Evolutionary conservation across 768 basidiomycete genomes (phyloP).

Genomic region (Gloeopeniophorella convolvens): DNA sequence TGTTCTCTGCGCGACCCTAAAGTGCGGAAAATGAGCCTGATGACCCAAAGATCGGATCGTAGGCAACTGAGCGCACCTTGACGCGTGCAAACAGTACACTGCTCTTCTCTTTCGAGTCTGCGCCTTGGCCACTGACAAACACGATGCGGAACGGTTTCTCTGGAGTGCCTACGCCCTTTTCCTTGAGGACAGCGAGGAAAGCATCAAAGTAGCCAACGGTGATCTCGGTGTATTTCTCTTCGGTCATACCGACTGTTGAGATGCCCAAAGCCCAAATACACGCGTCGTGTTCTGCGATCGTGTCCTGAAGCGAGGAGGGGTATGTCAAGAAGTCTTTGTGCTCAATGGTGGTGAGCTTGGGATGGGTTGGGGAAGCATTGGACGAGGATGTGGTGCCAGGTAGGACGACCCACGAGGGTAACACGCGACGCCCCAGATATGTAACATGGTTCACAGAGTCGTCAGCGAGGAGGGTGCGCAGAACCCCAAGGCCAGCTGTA

Average conservation of each 20-base stretch:
- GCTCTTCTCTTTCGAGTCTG: constrained; percentile 24
- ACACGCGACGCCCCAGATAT: constrained; percentile 24
- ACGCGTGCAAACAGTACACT: constrained; percentile 21
- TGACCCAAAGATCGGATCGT: too few species aligned
- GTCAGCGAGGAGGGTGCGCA: constrained; percentile 21
- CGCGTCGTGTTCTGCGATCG: constrained; percentile 23
- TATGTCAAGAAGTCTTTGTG: constrained; percentile 21
- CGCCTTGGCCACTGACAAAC: constrained; percentile 26
- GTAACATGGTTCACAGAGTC: constrained; percentile 20
- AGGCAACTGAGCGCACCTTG: constrained; percentile 26
- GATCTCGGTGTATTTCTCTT: constrained; percentile 21
- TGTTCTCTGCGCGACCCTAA: constrained; percentile 19
- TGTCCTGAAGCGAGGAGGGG: constrained; percentile 13
- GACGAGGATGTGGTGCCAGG: constrained; percentile 3
- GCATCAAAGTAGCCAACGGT: constrained; percentile 24
- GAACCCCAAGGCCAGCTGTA: constrained; percentile 23
- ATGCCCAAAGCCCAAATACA: constrained; percentile 26
- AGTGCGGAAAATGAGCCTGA: background rate
- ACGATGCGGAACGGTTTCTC: constrained; percentile 25
- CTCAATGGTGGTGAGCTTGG: constrained; percentile 21
- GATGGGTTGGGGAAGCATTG: constrained; percentile 7
- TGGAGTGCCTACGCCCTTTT: constrained; percentile 15
- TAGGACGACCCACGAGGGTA: constrained; percentile 20
- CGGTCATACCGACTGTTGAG: constrained; percentile 13
- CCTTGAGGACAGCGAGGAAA: constrained; percentile 10